Percentiles rank a stretch among this genome's conserved stretches.
phyloP scores from a whole-genome alignment of 805 yeast species.

The Ogataea henricii region DNA sequence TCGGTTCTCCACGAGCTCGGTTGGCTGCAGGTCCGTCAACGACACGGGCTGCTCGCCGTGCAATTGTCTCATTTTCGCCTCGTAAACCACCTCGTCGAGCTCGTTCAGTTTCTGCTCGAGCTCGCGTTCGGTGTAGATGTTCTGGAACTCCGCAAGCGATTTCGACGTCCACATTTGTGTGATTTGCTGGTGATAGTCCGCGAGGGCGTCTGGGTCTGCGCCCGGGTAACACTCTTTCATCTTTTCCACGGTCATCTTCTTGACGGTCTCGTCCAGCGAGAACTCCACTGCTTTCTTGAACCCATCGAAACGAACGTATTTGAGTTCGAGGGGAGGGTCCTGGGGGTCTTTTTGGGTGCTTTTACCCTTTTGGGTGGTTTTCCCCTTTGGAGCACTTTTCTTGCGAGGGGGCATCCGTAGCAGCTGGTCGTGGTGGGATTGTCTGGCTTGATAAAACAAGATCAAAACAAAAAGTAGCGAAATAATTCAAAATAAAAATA shows the following conservation, averaged over 20 bases:
- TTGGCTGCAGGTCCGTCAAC: slow-evolving; percentile 24
- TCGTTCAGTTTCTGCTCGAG: slow-evolving; percentile 45
- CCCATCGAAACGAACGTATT: slow-evolving; percentile 35
- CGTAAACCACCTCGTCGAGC: slow-evolving; percentile 48
- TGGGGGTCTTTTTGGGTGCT: background rate
- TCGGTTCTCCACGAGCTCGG: slow-evolving; percentile 25
- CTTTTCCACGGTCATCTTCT: slow-evolving; percentile 45
- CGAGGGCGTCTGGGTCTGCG: slow-evolving; percentile 43
- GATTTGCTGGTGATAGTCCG: slow-evolving; percentile 47
- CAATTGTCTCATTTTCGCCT: slow-evolving; percentile 32
- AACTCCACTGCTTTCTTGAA: slow-evolving; percentile 38
- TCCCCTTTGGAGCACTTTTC: background rate
- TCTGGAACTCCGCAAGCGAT: slow-evolving; percentile 47
- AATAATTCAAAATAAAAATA: too few species aligned
- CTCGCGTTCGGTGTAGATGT: slow-evolving; percentile 47
- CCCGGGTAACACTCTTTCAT: slow-evolving; percentile 48
- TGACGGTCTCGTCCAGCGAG: slow-evolving; percentile 44
- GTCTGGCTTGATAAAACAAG: too few species aligned
- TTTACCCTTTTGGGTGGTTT: background rate
- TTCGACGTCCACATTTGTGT: slow-evolving; percentile 44
- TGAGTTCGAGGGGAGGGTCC: slow-evolving; percentile 2
- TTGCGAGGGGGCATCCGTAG: background rate
- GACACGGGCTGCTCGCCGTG: slow-evolving; percentile 16
- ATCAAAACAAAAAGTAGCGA: too few species aligned
- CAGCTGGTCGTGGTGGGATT: background rate